These are phyloP conservation scores for Acer saccharum DNA, from an alignment of 345 rosid genomes.

Conservation along the genomic window DNA sequence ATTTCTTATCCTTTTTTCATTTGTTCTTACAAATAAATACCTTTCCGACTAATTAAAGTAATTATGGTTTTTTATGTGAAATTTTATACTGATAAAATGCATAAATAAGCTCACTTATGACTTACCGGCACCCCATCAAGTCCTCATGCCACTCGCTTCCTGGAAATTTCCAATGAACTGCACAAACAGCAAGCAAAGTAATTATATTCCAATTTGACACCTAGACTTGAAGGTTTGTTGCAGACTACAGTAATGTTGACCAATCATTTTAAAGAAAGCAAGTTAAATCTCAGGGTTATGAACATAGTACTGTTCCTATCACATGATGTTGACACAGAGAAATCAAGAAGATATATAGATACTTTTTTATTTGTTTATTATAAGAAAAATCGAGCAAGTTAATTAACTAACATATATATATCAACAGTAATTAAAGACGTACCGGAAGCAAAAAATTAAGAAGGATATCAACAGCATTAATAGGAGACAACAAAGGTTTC, in stretches of 20 bases:
- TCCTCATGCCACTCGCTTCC: slow-evolving; percentile 74
- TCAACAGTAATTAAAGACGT: neutral
- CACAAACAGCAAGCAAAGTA: slow-evolving; percentile 25
- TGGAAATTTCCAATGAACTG: too few species aligned
- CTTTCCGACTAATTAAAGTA: too few species aligned
- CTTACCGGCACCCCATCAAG: slow-evolving; percentile 88
- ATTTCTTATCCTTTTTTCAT: too few species aligned
- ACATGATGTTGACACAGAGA: neutral
- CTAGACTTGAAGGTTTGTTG: neutral
- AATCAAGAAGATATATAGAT: too few species aligned
- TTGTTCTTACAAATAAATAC: too few species aligned
- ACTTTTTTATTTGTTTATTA: too few species aligned
- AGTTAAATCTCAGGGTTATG: neutral
- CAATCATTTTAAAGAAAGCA: neutral
- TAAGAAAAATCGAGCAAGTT: neutral
- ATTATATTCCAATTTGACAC: neutral
- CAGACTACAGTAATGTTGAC: neutral
- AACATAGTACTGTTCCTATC: neutral
- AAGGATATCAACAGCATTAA: neutral
- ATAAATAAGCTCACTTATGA: slow-evolving; percentile 25
- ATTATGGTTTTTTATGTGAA: too few species aligned
- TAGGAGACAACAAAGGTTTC: neutral
- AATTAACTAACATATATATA: neutral
- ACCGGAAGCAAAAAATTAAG: neutral
- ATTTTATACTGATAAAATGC: neutral